Evolutionary conservation across 2,329 filamentous ascomycete species (phyloP), one percentile per base, ranked within the genome.

Genomic region (Lachnellula cervina): DNA sequence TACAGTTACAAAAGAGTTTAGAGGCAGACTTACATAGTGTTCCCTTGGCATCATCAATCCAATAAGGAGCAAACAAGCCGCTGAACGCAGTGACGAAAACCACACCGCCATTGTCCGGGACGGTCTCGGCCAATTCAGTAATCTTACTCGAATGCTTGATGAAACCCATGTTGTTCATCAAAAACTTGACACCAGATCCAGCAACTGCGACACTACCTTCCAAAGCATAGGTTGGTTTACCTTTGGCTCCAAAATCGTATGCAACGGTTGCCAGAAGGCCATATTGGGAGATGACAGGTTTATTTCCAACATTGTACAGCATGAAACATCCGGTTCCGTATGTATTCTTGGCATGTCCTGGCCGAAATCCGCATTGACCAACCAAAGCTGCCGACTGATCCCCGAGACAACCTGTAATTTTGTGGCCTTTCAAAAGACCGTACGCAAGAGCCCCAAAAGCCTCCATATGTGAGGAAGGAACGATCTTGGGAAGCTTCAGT

Each of bases 311-410:
- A 67, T 94, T 92, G 74, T 91, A 92, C 6, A 93, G 81, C 62
- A 93, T 73, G 76, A 94, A 94, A 71, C 89, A 92, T 21, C 89
- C 89, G 0, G 89, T 93, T 42, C 89, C 89, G 69, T 93, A 93
- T 0, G 89, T 93, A 71, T 93, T 93, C 77, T 93, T 93, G 49
- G 89, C 89, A 54, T 81, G 78, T 54, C 89, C 89, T 8, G 88
- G 85, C 2, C 78, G 80, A 71, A 93, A 93, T 2, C 85, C 88
- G 69, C 87, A 87, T 68, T 91, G 88, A 23, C 89, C 89, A 28
- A 93, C 89, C 45, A 93, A 74, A 4, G 89, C 89, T 11, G 89
- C 86, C 35, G 88, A 91, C 70, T 94, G 89, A 68, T 94, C 89
- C 54, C 89, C 89, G 25, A 93, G 74, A 70, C 88, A 91, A 60